Evolutionary conservation across 352 stramenopile species (phyloP).

Genomic region (Phytopythium mirpurense): DNA sequence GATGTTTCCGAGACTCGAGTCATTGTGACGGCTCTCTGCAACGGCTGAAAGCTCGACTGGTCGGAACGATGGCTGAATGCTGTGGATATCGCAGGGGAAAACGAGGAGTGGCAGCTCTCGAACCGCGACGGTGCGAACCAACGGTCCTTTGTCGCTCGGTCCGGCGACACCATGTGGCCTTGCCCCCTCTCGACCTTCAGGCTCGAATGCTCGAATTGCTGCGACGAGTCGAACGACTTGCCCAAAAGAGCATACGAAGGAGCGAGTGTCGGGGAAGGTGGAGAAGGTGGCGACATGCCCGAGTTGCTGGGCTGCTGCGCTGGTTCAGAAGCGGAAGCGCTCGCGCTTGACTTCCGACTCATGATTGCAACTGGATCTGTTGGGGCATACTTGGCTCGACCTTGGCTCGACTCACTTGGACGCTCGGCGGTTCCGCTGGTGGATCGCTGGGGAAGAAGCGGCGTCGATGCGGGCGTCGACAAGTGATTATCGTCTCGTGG

Average conservation of each 20-base stretch:
- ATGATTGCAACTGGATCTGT: background rate
- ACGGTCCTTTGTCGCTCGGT: background rate
- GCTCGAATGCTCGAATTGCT: background rate
- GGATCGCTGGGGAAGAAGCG: background rate
- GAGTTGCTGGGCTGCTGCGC: background rate
- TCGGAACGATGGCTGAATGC: constrained; percentile 2
- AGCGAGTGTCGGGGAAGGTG: background rate
- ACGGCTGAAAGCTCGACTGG: constrained; percentile 14
- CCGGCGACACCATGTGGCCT: background rate
- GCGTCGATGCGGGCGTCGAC: background rate
- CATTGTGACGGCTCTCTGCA: constrained; percentile 26
- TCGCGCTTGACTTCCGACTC: background rate
- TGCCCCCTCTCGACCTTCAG: background rate
- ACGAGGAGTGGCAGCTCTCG: background rate
- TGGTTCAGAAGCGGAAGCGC: background rate
- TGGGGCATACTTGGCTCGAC: background rate
- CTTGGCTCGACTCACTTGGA: background rate
- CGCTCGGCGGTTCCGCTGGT: background rate
- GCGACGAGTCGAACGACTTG: constrained; percentile 6
- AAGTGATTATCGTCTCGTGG: constrained; percentile 5
- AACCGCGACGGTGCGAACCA: background rate
- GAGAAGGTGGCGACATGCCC: background rate
- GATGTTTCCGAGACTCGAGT: constrained; percentile 15
- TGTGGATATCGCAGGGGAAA: background rate
- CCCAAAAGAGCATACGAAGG: background rate